A percentile compares a stretch with the other conserved stretches of the same genome.
phyloP scores from a whole-genome alignment of 768 basidiomycete genomes.

The Mycena latifolia region DNA sequence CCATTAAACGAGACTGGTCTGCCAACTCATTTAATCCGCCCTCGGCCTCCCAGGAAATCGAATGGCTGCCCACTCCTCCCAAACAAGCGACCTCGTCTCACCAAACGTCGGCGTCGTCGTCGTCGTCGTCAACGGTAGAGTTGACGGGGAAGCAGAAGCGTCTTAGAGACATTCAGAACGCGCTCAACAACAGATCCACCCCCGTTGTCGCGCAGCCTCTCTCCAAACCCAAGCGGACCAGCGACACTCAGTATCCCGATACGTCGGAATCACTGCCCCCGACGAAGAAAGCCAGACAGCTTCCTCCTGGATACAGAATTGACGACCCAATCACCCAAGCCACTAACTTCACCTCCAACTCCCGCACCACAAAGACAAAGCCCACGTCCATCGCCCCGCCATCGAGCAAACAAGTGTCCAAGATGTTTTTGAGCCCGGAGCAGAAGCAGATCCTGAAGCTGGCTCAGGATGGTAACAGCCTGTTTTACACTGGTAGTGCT shows the following conservation, averaged over 20 bases:
- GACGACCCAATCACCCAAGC: slow-evolving; percentile 51
- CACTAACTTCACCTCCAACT: slow-evolving; percentile 33
- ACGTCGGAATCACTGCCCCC: slow-evolving; percentile 41
- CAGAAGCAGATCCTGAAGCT: slow-evolving; percentile 87
- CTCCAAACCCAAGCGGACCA: slow-evolving; percentile 50
- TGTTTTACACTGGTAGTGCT: slow-evolving; percentile 98
- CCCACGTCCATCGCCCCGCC: slow-evolving; percentile 31
- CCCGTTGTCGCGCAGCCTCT: slow-evolving; percentile 43
- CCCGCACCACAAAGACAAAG: slow-evolving; percentile 26
- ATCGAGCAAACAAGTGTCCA: slow-evolving; percentile 48
- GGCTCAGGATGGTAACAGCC: slow-evolving; percentile 76
- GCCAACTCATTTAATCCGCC: slow-evolving; percentile 43
- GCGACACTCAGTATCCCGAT: slow-evolving; percentile 38
- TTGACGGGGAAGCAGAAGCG: slow-evolving; percentile 53
- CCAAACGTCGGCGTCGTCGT: slow-evolving; percentile 5
- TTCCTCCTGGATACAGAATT: slow-evolving; percentile 64
- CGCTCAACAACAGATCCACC: slow-evolving; percentile 50
- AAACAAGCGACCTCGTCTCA: slow-evolving; percentile 22
- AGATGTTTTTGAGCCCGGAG: slow-evolving; percentile 82
- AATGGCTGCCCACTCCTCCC: slow-evolving; percentile 57
- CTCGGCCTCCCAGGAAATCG: slow-evolving; percentile 56
- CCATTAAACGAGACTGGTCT: slow-evolving; percentile 75
- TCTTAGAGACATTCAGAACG: slow-evolving; percentile 70
- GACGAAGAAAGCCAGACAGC: slow-evolving; percentile 66
- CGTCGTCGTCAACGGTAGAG: slow-evolving; percentile 34